Base-by-base conservation (phyloP, 2,329 filamentous ascomycete genomes). In the Aspergillus unguis region DNA sequence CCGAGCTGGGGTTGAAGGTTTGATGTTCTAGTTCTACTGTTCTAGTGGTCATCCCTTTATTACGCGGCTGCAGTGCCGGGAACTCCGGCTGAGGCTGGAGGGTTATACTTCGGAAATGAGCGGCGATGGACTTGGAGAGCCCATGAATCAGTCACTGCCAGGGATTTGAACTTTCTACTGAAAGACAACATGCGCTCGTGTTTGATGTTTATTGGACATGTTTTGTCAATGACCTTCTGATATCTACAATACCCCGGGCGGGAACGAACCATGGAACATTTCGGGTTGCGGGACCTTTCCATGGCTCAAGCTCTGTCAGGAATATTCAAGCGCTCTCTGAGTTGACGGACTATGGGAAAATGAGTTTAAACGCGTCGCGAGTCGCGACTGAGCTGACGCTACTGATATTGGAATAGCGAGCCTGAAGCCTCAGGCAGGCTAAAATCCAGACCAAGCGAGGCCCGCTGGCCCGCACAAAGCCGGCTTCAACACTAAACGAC, bases 251-350 rank as follows among this genome's bases (percentile, higher is more conserved):
- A 9, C 23, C 38, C 27, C 25, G 7, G n/a, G 46, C 56, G 56
- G 58, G 48, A 54, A 48, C 17, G 58, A 60, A 60, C 58, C 58
- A 57, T 57, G 58, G 58, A 59, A 59, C 58, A 50, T 27, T 17
- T 47, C 29, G 37, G 42, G 43, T 17, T 33, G 11, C 33, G 23
- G 42, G 38, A 26, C 44, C 17, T 49, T 54, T 48, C 57, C 57
- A 57, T 57, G 57, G 54, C 55, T 58, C 54, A 11, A 25, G 9
- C 33, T 17, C 17, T 17, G 17, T 17, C 17, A 17, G 17, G 17
- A 17, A 17, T 17, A 17, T 17, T 17, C 17, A 17, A 17, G 17
- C 17, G 17, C 17, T 17, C 17, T 17, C 17, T 17, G 17, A 17
- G 17, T 17, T 17, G 17, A 17, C 17, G 17, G 17, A 17, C 1